phyloP scores from a whole-genome alignment of 2,329 filamentous ascomycete species.

The Aspergillus flavus region DNA sequence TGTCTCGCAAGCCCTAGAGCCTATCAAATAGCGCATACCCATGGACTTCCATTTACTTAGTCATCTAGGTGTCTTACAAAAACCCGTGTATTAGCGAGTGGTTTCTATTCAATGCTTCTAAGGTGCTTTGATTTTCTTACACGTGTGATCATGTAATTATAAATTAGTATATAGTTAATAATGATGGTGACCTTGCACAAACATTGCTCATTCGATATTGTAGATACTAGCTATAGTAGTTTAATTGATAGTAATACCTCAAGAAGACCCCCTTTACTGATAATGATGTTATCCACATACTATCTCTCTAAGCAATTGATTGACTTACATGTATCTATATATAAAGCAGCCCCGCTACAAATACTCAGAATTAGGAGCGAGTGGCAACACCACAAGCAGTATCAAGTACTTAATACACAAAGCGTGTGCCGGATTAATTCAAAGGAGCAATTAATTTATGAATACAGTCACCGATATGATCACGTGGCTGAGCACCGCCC shows the following conservation, averaged over 20 bases:
- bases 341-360: too few relatives aligned
- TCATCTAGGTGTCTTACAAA: too few relatives aligned
- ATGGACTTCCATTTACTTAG: too few relatives aligned
- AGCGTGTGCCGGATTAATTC: neutral
- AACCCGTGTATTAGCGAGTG: too few relatives aligned
- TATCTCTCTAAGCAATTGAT: neutral
- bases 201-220: neutral
- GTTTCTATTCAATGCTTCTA: too few relatives aligned
- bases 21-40: too few relatives aligned
- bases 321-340: neutral
- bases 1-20: too few relatives aligned
- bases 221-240: neutral
- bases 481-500: conserved; percentile 20
- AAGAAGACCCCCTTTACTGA: neutral
- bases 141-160: too few relatives aligned
- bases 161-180: too few relatives aligned
- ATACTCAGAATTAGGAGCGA: too few relatives aligned
- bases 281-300: neutral
- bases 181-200: neutral
- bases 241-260: neutral
- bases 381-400: too few relatives aligned
- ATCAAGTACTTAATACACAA: neutral
- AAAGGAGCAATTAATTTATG: neutral
- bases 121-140: too few relatives aligned
- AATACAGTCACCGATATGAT: neutral